Percentiles rank a stretch among this genome's conserved stretches.
These are phyloP conservation scores for Agaricus subrufescens DNA, from an alignment of 768 basidiomycete species.

Conservation along the genomic window DNA sequence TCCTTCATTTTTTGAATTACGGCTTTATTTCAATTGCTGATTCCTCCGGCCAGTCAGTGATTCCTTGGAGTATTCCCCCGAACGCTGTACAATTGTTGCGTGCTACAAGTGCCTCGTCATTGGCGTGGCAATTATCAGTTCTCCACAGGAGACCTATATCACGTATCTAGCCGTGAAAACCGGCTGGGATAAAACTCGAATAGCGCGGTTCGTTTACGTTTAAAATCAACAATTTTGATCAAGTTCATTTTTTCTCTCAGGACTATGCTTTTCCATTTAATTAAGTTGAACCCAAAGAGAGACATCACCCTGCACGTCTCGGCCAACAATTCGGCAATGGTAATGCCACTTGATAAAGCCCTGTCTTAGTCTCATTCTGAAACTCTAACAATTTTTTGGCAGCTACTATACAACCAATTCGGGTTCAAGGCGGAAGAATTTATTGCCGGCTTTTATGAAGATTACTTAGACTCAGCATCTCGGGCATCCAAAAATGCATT, in stretches of 20 bases:
- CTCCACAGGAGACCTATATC: conserved; percentile 78
- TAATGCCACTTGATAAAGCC: conserved; percentile 20
- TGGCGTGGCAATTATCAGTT: conserved; percentile 70
- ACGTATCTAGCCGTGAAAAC: conserved; percentile 75
- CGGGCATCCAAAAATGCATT: conserved; percentile 79
- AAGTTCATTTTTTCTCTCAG: conserved; percentile 29
- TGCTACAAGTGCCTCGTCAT: conserved; percentile 67
- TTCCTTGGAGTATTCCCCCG: conserved; percentile 62
- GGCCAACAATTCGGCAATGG: conserved; percentile 77
- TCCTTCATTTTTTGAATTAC: not conserved
- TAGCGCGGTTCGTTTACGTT: conserved; percentile 53
- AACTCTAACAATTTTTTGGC: conserved; percentile 28
- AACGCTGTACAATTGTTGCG: conserved; percentile 73
- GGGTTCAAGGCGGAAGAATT: conserved; percentile 89
- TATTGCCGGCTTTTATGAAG: conserved; percentile 75
- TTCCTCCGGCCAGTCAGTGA: conserved; percentile 50
- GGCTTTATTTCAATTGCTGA: not conserved
- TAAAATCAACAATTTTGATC: conserved; percentile 1
- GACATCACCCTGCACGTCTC: conserved; percentile 85
- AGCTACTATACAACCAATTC: conserved; percentile 75
- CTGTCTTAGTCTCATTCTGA: not conserved
- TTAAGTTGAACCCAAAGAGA: conserved; percentile 62
- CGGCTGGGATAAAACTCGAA: conserved; percentile 78
- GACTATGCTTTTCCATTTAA: conserved; percentile 74
- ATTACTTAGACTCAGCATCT: conserved; percentile 67